A percentile compares a stretch with the other conserved stretches of the same genome.
phyloP scores from a whole-genome alignment of 1,139 yeast species.

The Diutina sp. region DNA sequence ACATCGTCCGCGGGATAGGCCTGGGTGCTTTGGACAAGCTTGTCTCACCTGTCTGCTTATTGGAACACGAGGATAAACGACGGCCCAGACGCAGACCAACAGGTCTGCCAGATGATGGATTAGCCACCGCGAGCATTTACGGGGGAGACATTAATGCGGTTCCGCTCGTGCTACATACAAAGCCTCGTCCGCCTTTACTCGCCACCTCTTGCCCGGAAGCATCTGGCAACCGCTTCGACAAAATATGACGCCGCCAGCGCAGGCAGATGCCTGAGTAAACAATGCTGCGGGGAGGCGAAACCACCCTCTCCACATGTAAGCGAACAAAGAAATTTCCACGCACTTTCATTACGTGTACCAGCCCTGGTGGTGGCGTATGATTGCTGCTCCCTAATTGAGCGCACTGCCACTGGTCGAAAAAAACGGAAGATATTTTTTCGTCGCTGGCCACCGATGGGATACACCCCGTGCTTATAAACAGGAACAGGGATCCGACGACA shows the following conservation, averaged over 20 bases:
- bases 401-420: neutral
- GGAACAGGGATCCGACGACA: neutral
- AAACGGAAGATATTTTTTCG: neutral
- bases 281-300: no score
- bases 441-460: neutral
- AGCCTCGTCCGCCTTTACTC: neutral
- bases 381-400: neutral
- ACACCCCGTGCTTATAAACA: neutral
- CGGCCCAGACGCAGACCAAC: neutral
- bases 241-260: neutral
- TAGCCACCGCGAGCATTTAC: neutral
- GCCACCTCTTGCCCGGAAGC: neutral
- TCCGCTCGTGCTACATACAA: neutral
- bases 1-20: neutral
- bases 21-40: neutral
- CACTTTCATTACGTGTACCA: neutral
- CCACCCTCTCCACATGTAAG: neutral
- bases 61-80: neutral
- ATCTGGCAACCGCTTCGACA: neutral
- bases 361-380: neutral
- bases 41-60: neutral
- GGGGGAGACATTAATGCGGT: neutral
- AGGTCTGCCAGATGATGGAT: no score
- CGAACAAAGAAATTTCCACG: neutral
- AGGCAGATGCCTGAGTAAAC: neutral